These are phyloP conservation scores for Cladophialophora exuberans DNA, from an alignment of 2,329 filamentous ascomycete genomes.

Conservation along the genomic window DNA sequence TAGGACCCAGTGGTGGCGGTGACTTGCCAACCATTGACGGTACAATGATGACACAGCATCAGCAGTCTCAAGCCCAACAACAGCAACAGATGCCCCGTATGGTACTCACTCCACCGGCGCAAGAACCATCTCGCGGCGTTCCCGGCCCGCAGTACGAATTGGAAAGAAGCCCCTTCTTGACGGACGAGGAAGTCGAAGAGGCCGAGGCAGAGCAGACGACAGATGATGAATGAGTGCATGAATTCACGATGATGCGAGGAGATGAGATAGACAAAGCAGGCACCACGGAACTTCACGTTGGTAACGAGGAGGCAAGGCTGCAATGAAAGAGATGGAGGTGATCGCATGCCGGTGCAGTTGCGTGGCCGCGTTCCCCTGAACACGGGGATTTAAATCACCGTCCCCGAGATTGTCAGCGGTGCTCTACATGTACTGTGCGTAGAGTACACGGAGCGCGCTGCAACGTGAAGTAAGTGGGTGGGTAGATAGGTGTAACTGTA, in stretches of 20 bases:
- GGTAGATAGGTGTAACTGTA: too few species aligned
- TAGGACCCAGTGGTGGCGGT: too few species aligned
- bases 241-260: not conserved
- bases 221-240: not conserved
- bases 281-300: too few species aligned
- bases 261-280: not conserved
- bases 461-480: too few species aligned
- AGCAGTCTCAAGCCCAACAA: not conserved
- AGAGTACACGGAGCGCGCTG: too few species aligned
- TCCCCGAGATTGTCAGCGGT: too few species aligned
- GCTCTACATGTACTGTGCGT: too few species aligned
- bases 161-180: constrained; percentile 34
- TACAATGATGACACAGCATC: not conserved
- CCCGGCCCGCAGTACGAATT: constrained; percentile 29
- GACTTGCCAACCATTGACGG: not conserved
- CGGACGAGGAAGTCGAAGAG: constrained; percentile 30
- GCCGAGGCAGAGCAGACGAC: constrained; percentile 4
- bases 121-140: constrained; percentile 29
- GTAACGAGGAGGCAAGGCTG: not conserved
- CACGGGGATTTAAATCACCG: too few species aligned
- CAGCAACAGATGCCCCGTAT: constrained; percentile 10
- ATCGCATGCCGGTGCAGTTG: too few species aligned
- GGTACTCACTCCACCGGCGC: constrained; percentile 31
- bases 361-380: too few species aligned
- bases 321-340: too few species aligned